Percentiles rank a stretch among this genome's conserved stretches.
Conservation (phyloP, 768 basidiomycete species). For the Aureoboletus auriporus region DNA sequence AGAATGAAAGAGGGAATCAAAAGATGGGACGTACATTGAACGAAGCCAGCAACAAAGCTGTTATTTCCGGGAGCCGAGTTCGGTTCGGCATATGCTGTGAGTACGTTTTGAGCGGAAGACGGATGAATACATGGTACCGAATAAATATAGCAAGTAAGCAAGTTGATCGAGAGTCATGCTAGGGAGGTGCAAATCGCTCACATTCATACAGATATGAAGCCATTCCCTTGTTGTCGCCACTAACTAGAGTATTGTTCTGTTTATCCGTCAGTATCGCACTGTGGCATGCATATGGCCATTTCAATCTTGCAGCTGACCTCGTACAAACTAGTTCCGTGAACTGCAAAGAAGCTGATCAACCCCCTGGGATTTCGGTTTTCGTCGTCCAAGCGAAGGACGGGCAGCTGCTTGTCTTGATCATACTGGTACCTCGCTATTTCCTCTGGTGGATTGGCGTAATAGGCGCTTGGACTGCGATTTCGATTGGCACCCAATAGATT, state of each 20-base stretch:
- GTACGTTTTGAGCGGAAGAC: background rate
- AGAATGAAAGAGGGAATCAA: background rate
- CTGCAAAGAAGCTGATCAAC: constrained; percentile 70
- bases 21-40: constrained; percentile 51
- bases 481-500: constrained; percentile 65
- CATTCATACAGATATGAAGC: constrained; percentile 77
- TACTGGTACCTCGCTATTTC: constrained; percentile 65
- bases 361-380: constrained; percentile 54
- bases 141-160: background rate
- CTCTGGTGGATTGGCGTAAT: constrained; percentile 67
- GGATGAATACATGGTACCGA: background rate
- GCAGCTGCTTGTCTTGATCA: constrained; percentile 74
- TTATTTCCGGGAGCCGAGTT: constrained; percentile 61
- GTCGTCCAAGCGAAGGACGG: constrained; percentile 64
- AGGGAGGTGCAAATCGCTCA: constrained; percentile 24
- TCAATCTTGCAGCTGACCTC: constrained; percentile 37
- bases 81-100: constrained; percentile 59
- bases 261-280: background rate
- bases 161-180: background rate
- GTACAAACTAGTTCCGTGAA: constrained; percentile 80
- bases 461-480: constrained; percentile 74
- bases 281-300: background rate
- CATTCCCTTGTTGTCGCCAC: constrained; percentile 84
- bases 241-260: constrained; percentile 80
- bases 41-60: constrained; percentile 71